phyloP scores from a whole-genome alignment of 2,329 filamentous ascomycete genomes.

The Madurella fahalii region DNA sequence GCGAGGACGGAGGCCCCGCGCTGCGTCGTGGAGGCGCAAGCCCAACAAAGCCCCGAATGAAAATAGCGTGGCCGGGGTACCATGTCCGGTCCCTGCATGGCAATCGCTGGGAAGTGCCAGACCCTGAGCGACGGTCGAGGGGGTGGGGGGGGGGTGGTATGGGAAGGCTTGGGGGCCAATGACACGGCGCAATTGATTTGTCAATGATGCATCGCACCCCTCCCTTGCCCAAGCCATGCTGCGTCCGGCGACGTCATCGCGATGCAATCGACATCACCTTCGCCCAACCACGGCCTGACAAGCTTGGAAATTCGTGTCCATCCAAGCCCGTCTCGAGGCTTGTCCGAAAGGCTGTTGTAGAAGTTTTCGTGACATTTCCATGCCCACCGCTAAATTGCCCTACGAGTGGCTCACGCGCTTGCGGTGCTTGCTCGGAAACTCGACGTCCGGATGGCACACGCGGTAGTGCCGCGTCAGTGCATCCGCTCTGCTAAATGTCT shows the following conservation, averaged over 20 bases:
- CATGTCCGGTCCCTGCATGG: conserved; percentile 22
- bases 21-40: conserved; percentile 1
- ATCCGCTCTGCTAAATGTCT: conserved; percentile 94
- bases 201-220: conserved; percentile 11
- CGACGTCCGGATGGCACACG: conserved; percentile 86
- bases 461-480: conserved; percentile 91
- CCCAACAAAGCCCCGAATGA: background rate
- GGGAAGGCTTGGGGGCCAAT: conserved; percentile 15
- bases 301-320: background rate
- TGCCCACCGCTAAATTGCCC: background rate
- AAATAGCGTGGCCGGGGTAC: conserved; percentile 5
- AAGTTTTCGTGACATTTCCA: no score
- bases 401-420: conserved; percentile 30
- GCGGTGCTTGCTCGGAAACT: conserved; percentile 65
- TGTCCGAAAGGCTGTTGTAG: background rate
- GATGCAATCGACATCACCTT: conserved; percentile 17
- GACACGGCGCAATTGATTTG: conserved; percentile 10
- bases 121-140: conserved; percentile 21
- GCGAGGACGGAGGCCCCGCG: conserved; percentile 1
- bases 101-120: conserved; percentile 13
- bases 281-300: background rate
- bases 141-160: background rate
- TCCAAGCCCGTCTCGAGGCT: no score
- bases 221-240: conserved; percentile 9
- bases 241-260: conserved; percentile 25